Base-by-base conservation (phyloP, 2,329 filamentous ascomycete species). In the Talaromyces sp. region DNA sequence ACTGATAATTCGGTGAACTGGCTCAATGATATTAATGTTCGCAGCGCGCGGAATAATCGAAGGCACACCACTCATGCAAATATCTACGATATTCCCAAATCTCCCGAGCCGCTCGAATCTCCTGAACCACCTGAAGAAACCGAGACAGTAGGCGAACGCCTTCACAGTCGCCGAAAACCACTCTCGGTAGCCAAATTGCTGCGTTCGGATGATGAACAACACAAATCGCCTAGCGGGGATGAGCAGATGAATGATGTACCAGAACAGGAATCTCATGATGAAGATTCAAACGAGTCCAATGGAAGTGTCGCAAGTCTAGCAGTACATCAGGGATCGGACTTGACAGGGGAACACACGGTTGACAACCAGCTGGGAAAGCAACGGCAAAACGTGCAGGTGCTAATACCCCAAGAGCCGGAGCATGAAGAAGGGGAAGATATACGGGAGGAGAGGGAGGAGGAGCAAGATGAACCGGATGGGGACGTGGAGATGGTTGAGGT, bases 21-120 rank as follows among this genome's bases (percentile, higher is more conserved):
- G 11, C 39, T 63, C 35, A 52, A 56, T 32, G 27, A 37, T 11
- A 32, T 62, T 24, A 56, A 54, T 42, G 40, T 22, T 10, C 20
- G 40, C 13, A 44, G 36, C 11, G 11, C 41, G 5, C 10, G 13
- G 17, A 33, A 42, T 6, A 14, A 35, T 6, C 37, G 49, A 33
- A 49, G 46, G 24, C 46, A 52, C 37, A 50, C 53, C 8, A 48
- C 44, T 4, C 19, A 36, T n/a, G 17, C 41, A n/a, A 10, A 8
- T 13, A 8, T 56, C 24, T 55, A 44, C 17, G 55, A 58, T 19
- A 22, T 62, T 32, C 53, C 58, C 6, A 9, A 13, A 19, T 49
- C 54, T 10, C 35, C 42, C 16, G 33, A 35, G 13, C 9, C 9
- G n/a, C 42, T 16, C 9, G 11, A n/a, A 16, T 49, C 54, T 11